phyloP scores from a whole-genome alignment of 306 rosid genomes.

The Inga laurina region DNA sequence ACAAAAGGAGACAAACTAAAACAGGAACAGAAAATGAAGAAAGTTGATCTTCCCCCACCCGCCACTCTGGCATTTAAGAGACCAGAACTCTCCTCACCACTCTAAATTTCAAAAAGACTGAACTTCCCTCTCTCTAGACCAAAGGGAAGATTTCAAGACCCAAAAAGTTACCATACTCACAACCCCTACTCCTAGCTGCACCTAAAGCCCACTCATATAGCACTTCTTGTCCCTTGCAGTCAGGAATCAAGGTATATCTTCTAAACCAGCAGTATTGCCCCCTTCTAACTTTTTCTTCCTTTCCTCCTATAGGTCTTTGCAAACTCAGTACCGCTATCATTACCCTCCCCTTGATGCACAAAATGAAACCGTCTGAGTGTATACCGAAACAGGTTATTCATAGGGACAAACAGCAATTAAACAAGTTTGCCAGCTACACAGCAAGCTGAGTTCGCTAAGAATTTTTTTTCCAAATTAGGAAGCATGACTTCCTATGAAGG shows the following conservation, averaged over 20 bases:
- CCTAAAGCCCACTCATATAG: not conserved
- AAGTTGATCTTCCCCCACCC: not conserved
- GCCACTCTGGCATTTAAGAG: not conserved
- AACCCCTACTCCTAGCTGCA: not conserved
- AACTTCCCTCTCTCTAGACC: not conserved
- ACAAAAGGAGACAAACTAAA: not conserved
- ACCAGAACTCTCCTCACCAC: not conserved
- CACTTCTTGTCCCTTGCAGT: not conserved
- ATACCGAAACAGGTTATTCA: slow-evolving; percentile 2
- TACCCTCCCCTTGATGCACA: not conserved
- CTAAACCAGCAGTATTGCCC: not conserved
- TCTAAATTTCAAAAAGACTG: not conserved
- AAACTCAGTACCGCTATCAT: not conserved
- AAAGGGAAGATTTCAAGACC: not conserved
- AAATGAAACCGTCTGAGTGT: not conserved
- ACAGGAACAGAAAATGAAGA: not conserved
- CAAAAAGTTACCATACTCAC: not conserved
- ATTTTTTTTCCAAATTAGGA: not conserved
- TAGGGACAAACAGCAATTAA: slow-evolving; percentile 25
- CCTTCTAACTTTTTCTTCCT: not conserved
- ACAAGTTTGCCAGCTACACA: slow-evolving; percentile 12
- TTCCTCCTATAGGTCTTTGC: not conserved
- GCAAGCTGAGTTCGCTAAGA: not conserved
- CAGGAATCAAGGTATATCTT: not conserved
- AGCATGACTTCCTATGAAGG: not conserved